A percentile compares a stretch with the other conserved stretches of the same genome.
These are phyloP conservation scores for Verruconis gallopava DNA, from an alignment of 2,329 filamentous ascomycete species.

Conservation along the genomic window DNA sequence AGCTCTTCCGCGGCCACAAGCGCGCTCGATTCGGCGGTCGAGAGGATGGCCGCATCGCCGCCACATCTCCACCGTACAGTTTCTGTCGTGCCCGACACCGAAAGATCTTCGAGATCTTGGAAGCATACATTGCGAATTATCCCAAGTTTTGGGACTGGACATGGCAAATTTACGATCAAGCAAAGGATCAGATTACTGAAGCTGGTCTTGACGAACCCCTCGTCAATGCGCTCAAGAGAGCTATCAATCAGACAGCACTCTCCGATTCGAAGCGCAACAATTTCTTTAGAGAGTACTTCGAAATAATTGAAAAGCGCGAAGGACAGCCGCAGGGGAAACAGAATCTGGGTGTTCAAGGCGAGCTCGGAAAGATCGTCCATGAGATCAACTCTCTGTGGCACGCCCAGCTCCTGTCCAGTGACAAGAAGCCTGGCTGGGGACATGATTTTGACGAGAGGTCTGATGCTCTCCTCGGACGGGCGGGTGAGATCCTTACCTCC, in stretches of 20 bases:
- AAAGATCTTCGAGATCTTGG: slow-evolving; percentile 6
- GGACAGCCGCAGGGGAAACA: neutral
- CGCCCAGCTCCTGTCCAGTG: neutral
- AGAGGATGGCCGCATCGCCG: slow-evolving; percentile 6
- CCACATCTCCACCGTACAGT: slow-evolving; percentile 3
- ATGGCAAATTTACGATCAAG: slow-evolving; percentile 4
- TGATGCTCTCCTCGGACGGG: slow-evolving; percentile 1
- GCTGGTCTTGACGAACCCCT: slow-evolving; percentile 3
- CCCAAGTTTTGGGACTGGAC: slow-evolving; percentile 8
- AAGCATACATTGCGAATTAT: slow-evolving; percentile 1
- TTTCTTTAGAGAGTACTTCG: neutral
- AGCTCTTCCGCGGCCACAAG: slow-evolving; percentile 2
- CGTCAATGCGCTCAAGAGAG: slow-evolving; percentile 5
- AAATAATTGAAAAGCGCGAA: neutral
- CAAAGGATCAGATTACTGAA: slow-evolving; percentile 7
- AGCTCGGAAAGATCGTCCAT: neutral
- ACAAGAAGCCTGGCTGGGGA: slow-evolving; percentile 4
- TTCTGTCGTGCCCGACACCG: slow-evolving; percentile 8
- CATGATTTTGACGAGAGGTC: slow-evolving; percentile 2
- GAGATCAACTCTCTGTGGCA: slow-evolving; percentile 5
- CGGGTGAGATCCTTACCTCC: neutral
- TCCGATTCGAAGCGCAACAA: neutral
- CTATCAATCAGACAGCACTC: neutral
- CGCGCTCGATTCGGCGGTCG: neutral
- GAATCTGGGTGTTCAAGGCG: neutral